Conservation (phyloP, 306 rosid genomes). For the Rosa persica region DNA sequence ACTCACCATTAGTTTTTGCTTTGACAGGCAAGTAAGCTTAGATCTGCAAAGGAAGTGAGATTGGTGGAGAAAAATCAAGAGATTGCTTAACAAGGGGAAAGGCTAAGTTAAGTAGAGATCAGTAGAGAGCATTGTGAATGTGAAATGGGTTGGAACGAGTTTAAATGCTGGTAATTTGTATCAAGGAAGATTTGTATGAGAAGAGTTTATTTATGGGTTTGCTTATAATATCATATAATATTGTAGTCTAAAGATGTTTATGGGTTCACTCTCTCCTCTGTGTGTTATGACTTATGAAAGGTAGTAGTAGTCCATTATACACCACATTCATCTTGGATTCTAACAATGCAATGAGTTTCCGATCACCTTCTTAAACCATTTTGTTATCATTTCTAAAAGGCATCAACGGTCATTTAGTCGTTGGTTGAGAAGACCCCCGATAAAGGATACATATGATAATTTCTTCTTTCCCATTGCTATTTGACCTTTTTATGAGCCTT, state of each 20-base stretch:
- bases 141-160: neutral
- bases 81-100: slow-evolving; percentile 21
- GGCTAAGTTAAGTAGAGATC: neutral
- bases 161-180: neutral
- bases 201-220: neutral
- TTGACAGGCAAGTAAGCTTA: slow-evolving; percentile 69
- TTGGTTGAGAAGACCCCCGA: too few species aligned
- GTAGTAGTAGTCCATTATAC: neutral
- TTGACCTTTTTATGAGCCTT: too few species aligned
- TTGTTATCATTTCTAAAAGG: neutral
- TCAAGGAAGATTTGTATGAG: neutral
- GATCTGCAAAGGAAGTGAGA: slow-evolving; percentile 89
- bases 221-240: too few species aligned
- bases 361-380: neutral
- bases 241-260: too few species aligned
- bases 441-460: too few species aligned
- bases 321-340: neutral
- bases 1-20: neutral
- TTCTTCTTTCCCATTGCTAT: too few species aligned
- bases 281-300: neutral
- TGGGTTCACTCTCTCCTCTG: neutral
- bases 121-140: neutral
- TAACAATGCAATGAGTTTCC: neutral
- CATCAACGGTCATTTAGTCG: too few species aligned
- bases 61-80: slow-evolving; percentile 84